These are phyloP conservation scores for Ogataea nitratoaversa DNA, from an alignment of 805 yeast species.

Conservation along the genomic window DNA sequence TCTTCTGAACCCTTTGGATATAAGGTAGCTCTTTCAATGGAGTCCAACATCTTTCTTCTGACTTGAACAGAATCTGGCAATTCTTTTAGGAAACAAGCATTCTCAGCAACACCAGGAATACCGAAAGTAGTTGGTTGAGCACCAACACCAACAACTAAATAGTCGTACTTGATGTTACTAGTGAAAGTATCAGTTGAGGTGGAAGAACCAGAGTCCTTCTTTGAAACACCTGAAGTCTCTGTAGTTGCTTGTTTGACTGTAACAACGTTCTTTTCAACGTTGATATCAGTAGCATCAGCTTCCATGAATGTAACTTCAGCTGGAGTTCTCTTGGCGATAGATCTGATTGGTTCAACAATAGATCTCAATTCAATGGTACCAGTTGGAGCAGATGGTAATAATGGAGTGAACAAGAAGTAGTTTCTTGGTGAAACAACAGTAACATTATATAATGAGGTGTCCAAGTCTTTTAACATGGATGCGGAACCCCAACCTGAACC, in stretches of 20 bases:
- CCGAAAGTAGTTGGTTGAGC: conserved; percentile 56
- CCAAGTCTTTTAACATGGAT: conserved; percentile 48
- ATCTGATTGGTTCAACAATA: conserved; percentile 50
- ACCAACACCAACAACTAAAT: conserved; percentile 53
- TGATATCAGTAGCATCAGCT: conserved; percentile 53
- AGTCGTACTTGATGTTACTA: conserved; percentile 35
- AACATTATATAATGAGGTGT: conserved; percentile 49
- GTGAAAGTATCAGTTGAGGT: conserved; percentile 39
- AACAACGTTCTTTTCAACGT: conserved; percentile 39
- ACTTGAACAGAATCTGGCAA: conserved; percentile 46
- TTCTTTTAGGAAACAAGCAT: conserved; percentile 50
- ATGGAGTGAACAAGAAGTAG: conserved; percentile 52
- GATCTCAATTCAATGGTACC: conserved; percentile 52
- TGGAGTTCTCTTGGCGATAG: conserved; percentile 45
- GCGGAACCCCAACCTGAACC: conserved; percentile 60
- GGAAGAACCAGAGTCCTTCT: conserved; percentile 39
- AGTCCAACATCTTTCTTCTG: conserved; percentile 45
- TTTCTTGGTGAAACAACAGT: conserved; percentile 53
- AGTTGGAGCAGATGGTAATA: conserved; percentile 52
- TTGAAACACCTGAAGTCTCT: conserved; percentile 44
- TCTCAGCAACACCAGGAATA: conserved; percentile 54
- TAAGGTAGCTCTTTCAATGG: conserved; percentile 50
- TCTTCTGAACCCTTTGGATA: conserved; percentile 49
- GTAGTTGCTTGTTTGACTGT: conserved; percentile 46
- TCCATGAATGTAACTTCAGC: conserved; percentile 52